Evolutionary conservation across 441 rosid species (phyloP), one percentile per base, ranked within the genome.

Genomic region (Daphne laureola): DNA sequence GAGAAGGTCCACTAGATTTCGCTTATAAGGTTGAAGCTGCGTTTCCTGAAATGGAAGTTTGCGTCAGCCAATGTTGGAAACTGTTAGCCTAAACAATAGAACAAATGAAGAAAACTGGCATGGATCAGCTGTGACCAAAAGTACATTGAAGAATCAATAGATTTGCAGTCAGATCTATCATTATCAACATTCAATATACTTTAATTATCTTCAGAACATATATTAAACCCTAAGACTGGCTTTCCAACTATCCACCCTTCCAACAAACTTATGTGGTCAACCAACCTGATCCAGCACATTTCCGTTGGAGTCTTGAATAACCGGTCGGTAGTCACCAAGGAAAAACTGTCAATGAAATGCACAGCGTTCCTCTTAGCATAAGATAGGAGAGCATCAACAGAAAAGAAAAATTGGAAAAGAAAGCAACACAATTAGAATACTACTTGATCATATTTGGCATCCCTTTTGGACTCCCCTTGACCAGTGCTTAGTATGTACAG

Each of bases 371-470:
- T 31, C 38, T 31, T 31, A 4, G 38, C 38, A 31, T 31, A 2
- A 5, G 38, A 31, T 31, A 9, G 7, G 38, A 31, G 11, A 31
- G 11, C 11, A 31, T 31, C 38, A 31, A 5, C 38, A 7, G 11
- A 31, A 31, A 21, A 21, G 25, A 21, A 4, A 21, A 21, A 2
- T 21, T 21, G 25, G 25, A 21, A 31, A 31, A 31, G 2, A 31
- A 31, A n/a, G n/a, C n/a, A n/a, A n/a, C n/a, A 31, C 38, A 31
- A 9, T 9, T 31, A 31, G 38, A 2, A 21, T 1, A 5, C 7
- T 73, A 95, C 99, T 98, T 95, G 99, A 69, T 95, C 98, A 71
- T 95, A 91, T 76, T 91, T 84, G 57, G 99, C 95, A 60, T 91
- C 96, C 67, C 78, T 82, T 59, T 87, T 96, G 61, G 96, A 89